phyloP scores from a whole-genome alignment of 2,329 filamentous ascomycete genomes.

The Xylariaceae sp. region DNA sequence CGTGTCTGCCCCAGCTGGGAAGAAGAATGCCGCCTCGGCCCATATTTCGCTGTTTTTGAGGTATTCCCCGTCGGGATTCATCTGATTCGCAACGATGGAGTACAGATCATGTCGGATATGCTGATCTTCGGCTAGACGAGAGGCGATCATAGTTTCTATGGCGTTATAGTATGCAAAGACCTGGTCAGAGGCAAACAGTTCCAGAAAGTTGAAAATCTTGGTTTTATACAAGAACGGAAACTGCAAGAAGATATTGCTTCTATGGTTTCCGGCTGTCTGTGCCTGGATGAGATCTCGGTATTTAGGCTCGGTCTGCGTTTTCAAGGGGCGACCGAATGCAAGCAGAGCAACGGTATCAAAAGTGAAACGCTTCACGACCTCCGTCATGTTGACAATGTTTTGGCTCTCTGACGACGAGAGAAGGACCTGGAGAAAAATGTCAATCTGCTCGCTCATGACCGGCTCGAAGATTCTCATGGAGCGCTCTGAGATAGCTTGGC shows the following conservation, averaged over 20 bases:
- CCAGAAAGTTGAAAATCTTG: not conserved
- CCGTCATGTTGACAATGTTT: not conserved
- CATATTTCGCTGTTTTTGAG: too few species aligned
- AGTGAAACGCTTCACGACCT: not conserved
- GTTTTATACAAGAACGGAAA: not conserved
- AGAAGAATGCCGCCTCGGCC: too few species aligned
- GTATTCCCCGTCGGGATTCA: too few species aligned
- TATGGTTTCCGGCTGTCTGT: not conserved
- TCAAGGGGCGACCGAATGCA: not conserved
- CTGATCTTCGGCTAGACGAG: not conserved
- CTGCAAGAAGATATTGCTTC: not conserved
- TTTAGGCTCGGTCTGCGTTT: not conserved
- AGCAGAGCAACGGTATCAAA: not conserved
- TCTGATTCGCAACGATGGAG: not conserved
- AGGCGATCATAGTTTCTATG: not conserved
- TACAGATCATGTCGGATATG: not conserved
- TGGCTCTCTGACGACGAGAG: not conserved
- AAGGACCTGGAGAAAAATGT: not conserved
- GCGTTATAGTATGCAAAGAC: not conserved
- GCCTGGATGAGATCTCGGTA: not conserved
- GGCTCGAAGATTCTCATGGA: not conserved
- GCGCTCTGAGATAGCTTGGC: not conserved
- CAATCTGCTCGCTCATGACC: not conserved
- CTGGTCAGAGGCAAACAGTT: not conserved
- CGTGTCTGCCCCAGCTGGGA: too few species aligned